These are phyloP conservation scores for Daldinia bambusicola DNA, from an alignment of 495 filamentous ascomycete species.

Conservation along the genomic window DNA sequence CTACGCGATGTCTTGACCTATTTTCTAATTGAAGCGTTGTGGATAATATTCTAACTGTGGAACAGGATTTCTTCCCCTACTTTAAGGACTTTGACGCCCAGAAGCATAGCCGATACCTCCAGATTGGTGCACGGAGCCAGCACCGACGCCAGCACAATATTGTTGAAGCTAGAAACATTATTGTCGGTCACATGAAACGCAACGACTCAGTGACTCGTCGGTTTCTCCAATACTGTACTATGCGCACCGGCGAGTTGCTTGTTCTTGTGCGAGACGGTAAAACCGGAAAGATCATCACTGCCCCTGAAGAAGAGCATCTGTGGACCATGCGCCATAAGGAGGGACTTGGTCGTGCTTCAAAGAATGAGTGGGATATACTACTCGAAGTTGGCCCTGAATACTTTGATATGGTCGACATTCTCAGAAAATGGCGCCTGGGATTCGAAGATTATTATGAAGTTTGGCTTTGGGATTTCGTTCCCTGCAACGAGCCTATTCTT, in stretches of 20 bases:
- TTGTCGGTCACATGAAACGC: conserved; percentile 63
- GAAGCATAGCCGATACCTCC: conserved; percentile 46
- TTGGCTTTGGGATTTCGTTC: conserved; percentile 61
- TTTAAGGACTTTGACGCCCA: conserved; percentile 49
- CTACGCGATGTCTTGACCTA: neutral
- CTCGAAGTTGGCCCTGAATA: conserved; percentile 53
- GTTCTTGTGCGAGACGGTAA: conserved; percentile 61
- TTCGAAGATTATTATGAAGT: conserved; percentile 64
- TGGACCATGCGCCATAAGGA: conserved; percentile 59
- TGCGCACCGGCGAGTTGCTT: conserved; percentile 55
- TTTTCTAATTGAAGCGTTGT: neutral
- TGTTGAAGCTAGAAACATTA: conserved; percentile 58
- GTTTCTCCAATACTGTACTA: conserved; percentile 60
- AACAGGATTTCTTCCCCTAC: conserved; percentile 59
- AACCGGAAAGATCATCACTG: conserved; percentile 57
- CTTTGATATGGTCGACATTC: conserved; percentile 53
- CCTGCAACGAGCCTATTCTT: conserved; percentile 39
- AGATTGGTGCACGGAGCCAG: conserved; percentile 47
- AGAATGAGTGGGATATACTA: conserved; percentile 55
- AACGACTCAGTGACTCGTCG: conserved; percentile 60
- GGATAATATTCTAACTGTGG: conserved; percentile 13
- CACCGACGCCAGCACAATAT: conserved; percentile 52
- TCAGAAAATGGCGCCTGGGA: conserved; percentile 57
- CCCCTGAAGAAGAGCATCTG: conserved; percentile 54
- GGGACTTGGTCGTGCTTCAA: conserved; percentile 56